phyloP scores from a whole-genome alignment of 148 eudicot species.

The Agrostemma githago region DNA sequence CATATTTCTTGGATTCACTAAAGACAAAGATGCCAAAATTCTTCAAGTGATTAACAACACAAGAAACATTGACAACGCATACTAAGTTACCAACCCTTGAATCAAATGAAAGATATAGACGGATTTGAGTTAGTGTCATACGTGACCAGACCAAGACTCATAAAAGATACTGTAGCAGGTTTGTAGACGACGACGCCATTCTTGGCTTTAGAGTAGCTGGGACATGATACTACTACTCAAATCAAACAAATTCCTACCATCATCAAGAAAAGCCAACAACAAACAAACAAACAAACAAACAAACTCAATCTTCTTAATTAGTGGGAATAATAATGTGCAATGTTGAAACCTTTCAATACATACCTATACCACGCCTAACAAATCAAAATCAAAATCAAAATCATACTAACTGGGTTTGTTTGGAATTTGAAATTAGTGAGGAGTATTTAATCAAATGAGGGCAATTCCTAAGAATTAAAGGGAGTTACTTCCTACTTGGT shows the following conservation, averaged over 20 bases:
- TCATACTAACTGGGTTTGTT: too few species aligned
- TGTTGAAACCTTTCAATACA: not conserved
- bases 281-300: conserved; percentile 13
- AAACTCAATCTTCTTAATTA: not conserved
- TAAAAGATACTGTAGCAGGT: not conserved
- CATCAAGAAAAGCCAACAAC: not conserved
- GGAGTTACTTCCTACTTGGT: too few species aligned
- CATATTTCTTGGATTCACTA: too few species aligned
- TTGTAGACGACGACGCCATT: not conserved
- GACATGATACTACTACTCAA: not conserved
- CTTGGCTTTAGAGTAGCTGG: not conserved
- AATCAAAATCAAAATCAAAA: too few species aligned
- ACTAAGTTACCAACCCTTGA: too few species aligned
- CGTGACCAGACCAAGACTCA: not conserved
- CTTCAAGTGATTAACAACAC: not conserved
- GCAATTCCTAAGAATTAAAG: too few species aligned
- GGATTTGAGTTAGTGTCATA: not conserved
- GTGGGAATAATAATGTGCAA: not conserved
- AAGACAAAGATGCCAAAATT: too few species aligned
- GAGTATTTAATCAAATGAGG: too few species aligned
- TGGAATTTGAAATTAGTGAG: too few species aligned
- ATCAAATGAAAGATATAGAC: too few species aligned
- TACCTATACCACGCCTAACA: conserved; percentile 1
- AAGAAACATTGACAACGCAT: not conserved
- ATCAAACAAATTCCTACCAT: not conserved